Evolutionary conservation across 2,329 filamentous ascomycete species (phyloP).

Genomic region (Diaporthe vaccinii): DNA sequence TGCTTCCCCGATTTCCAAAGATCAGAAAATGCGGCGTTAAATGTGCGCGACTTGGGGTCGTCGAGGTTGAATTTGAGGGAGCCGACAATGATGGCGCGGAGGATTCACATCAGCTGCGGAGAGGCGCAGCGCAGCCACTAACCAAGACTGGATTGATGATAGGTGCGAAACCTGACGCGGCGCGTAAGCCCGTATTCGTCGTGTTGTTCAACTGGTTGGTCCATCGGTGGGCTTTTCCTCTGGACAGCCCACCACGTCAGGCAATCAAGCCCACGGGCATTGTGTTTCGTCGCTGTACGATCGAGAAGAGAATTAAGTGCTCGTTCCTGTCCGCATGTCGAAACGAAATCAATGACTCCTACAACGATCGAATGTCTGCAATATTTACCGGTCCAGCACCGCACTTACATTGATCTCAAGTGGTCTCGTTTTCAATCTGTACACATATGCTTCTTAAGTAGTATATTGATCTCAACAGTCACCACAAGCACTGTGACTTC

Average conservation of each 20-base stretch:
- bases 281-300: not conserved
- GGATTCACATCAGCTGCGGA: constrained; percentile 1
- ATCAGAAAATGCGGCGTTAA: not conserved
- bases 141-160: not conserved
- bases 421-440: too few relatives aligned
- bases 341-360: not conserved
- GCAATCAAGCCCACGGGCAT: not conserved
- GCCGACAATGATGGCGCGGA: not conserved
- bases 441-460: too few relatives aligned
- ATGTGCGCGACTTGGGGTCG: not conserved
- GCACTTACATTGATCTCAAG: not conserved
- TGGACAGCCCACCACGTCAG: not conserved
- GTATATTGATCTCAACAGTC: not conserved
- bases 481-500: not conserved
- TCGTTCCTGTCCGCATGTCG: not conserved
- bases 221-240: not conserved
- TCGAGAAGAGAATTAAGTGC: not conserved
- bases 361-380: not conserved
- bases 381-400: not conserved
- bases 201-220: not conserved
- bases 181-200: constrained; percentile 8
- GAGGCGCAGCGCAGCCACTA: constrained; percentile 4
- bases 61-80: not conserved
- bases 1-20: not conserved
- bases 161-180: not conserved